phyloP scores from a whole-genome alignment of 2,329 filamentous ascomycete species.

The Talaromyces albobiverticillius region DNA sequence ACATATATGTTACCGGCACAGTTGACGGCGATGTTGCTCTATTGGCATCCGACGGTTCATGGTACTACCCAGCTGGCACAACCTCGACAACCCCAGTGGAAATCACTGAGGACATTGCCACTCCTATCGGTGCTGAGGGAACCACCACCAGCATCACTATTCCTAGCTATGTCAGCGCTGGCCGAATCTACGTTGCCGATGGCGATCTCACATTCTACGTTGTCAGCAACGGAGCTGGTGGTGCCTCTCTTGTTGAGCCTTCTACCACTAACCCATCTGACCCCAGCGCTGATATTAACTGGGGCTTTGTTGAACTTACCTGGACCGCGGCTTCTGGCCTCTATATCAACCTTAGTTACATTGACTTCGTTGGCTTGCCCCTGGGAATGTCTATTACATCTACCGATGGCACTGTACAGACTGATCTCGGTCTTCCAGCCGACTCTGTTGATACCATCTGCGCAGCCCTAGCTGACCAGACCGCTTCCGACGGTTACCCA shows the following conservation, averaged over 20 bases:
- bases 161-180: slow-evolving; percentile 42
- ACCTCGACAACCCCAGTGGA: slow-evolving; percentile 35
- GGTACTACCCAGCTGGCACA: slow-evolving; percentile 44
- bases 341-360: slow-evolving; percentile 51
- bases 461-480: slow-evolving; percentile 44
- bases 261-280: slow-evolving; percentile 45
- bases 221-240: slow-evolving; percentile 29
- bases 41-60: slow-evolving; percentile 38
- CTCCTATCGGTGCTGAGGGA: slow-evolving; percentile 40
- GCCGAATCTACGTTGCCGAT: slow-evolving; percentile 47
- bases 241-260: slow-evolving; percentile 46
- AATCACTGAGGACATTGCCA: slow-evolving; percentile 41
- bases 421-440: slow-evolving; percentile 50
- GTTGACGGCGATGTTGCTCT: slow-evolving; percentile 43
- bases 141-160: slow-evolving; percentile 39
- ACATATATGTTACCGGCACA: slow-evolving; percentile 44
- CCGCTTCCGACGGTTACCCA: slow-evolving; percentile 45
- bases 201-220: slow-evolving; percentile 45
- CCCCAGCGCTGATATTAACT: slow-evolving; percentile 44
- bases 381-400: slow-evolving; percentile 54
- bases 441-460: slow-evolving; percentile 50
- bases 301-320: slow-evolving; percentile 53
- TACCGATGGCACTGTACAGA: slow-evolving; percentile 44
- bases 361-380: slow-evolving; percentile 52
- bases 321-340: slow-evolving; percentile 38